A percentile compares a stretch with the other conserved stretches of the same genome.
These are phyloP conservation scores for Gigaspora rosea DNA, from an alignment of 192 early-diverging fungal genomes.

Conservation along the genomic window DNA sequence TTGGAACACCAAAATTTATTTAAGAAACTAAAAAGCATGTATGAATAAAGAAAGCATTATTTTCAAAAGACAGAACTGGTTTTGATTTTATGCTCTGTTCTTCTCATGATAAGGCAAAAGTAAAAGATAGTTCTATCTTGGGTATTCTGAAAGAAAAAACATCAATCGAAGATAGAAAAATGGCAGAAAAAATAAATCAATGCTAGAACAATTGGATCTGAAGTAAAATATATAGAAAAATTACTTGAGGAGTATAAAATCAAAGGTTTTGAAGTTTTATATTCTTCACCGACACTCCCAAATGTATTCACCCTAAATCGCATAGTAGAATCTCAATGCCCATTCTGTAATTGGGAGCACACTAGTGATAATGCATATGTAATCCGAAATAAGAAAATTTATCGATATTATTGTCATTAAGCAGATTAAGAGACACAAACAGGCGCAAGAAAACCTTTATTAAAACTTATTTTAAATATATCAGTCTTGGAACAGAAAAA, in stretches of 20 bases:
- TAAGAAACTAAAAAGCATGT: slow-evolving; percentile 9
- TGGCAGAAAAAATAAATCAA: background rate
- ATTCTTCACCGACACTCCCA: background rate
- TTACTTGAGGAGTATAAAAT: background rate
- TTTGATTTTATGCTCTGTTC: slow-evolving; percentile 23
- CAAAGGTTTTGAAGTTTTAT: background rate
- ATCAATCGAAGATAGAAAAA: background rate
- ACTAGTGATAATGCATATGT: too few relatives aligned
- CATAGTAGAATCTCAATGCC: too few relatives aligned
- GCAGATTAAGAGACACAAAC: background rate
- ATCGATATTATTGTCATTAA: background rate
- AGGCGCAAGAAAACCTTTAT: background rate
- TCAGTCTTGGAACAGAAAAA: background rate
- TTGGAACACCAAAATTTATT: slow-evolving; percentile 16
- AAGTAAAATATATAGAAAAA: too few relatives aligned
- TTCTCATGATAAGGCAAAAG: background rate
- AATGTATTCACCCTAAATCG: too few relatives aligned
- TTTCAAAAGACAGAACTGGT: background rate
- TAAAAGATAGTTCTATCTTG: slow-evolving; percentile 22
- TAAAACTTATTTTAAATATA: slow-evolving; percentile 1
- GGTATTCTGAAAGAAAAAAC: too few relatives aligned
- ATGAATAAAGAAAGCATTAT: background rate
- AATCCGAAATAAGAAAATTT: background rate
- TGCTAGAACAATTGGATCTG: background rate
- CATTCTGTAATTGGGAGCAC: too few relatives aligned